Evolutionary conservation across 1,284 basidiomycete species (phyloP), one percentile per base, ranked within the genome.

Genomic region (Anthracocystis setariae): DNA sequence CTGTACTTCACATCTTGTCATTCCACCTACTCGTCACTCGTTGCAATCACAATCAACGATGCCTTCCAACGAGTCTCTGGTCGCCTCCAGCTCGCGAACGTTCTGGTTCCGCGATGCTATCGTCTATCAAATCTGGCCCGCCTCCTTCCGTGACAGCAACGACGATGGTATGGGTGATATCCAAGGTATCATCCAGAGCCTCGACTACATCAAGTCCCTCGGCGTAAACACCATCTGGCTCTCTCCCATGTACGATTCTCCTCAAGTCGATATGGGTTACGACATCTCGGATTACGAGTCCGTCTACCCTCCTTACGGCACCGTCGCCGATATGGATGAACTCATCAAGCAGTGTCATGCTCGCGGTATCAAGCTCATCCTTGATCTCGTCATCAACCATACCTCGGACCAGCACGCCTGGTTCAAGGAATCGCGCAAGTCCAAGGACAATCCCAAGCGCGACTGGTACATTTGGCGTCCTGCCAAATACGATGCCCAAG

Each of bases 381-480:
- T 91, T 86, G 90, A 92, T 80, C 87, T 92, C 3, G 91, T 92
- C 27, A 88, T 90, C n/a, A 92, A 92, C 82, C 91, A 92, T 82
- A 89, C 88, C 7, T 91, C 89, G 2, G 88, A 90, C 83, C 74
- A 78, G 67, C 76, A 77, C 32, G 86, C 85, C 18, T 92, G 91
- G 91, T 92, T 91, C 84, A 79, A 87, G 52, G 85, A 88, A 62
- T 91, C 90, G 18, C 86, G 87, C 54, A 86, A 87, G 1, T 86
- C 85, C 63, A 88, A 88, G 73, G 83, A 86, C 3, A 86, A 81
- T 75, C 85, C 88, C 0, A 90, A 90, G 82, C 86, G 90, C 9
- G 87, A 90, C 77, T 90, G 89, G 88, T 92, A 91, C 83, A 87
- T 90, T 73, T 91, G 90, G 89, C 87, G 89, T 17, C 87, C 88